These are phyloP conservation scores for Tuber aestivum DNA, from an alignment of 495 filamentous ascomycete genomes.

Conservation along the genomic window DNA sequence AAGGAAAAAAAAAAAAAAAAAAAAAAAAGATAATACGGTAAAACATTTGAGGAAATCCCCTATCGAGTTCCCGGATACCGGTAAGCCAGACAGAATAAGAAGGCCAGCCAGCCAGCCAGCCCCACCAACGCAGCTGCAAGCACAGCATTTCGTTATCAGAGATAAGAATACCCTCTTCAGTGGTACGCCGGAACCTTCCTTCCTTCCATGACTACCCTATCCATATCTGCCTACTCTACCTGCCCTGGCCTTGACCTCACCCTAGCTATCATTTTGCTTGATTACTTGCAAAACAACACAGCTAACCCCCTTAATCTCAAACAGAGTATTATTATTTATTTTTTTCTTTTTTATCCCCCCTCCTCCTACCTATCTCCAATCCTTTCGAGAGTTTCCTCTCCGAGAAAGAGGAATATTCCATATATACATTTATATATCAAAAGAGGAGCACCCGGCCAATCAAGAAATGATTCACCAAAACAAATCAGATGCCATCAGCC, in stretches of 20 bases:
- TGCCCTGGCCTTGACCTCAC: background rate
- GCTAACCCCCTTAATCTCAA: constrained; percentile 1
- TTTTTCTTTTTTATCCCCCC: background rate
- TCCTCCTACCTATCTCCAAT: background rate
- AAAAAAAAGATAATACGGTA: background rate
- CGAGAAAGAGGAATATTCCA: background rate
- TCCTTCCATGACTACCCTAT: constrained; percentile 1
- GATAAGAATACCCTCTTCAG: constrained; percentile 6
- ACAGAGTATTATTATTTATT: background rate
- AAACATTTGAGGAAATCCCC: background rate
- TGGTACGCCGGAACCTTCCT: constrained; percentile 5
- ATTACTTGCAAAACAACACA: constrained; percentile 5
- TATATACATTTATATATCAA: background rate
- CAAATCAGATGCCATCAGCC: constrained; percentile 3
- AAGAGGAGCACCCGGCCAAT: constrained; percentile 2
- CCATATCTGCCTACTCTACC: background rate
- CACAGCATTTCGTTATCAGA: constrained; percentile 3
- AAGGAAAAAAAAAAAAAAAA: background rate
- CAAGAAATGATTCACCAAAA: constrained; percentile 3
- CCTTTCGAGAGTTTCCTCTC: background rate
- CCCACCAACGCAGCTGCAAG: constrained; percentile 4
- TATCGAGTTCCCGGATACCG: constrained; percentile 5
- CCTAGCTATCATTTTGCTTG: background rate
- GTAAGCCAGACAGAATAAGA: constrained; percentile 4
- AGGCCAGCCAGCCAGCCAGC: constrained; percentile 6